Evolutionary conservation across 2,329 filamentous ascomycete species (phyloP).

Genomic region (Helotiales sp.): DNA sequence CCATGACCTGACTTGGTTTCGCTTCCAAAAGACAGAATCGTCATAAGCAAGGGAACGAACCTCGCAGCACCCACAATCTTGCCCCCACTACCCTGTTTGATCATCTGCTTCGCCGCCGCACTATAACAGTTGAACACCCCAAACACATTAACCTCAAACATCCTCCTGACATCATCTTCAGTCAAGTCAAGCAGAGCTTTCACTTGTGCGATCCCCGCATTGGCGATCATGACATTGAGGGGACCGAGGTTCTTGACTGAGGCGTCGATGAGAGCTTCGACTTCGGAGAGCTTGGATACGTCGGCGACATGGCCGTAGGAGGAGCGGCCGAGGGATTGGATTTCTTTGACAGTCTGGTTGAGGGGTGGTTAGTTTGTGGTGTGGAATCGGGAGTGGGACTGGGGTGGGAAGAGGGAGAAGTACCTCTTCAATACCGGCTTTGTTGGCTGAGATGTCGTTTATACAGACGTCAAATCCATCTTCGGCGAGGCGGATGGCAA

Average conservation of each 20-base stretch:
- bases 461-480: constrained; percentile 71
- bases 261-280: constrained; percentile 38
- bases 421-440: constrained; percentile 56
- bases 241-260: constrained; percentile 37
- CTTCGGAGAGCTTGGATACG: constrained; percentile 50
- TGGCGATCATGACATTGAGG: constrained; percentile 42
- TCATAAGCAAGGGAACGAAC: constrained; percentile 20
- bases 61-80: constrained; percentile 41
- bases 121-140: constrained; percentile 70
- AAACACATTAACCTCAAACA: constrained; percentile 69
- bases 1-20: too few species aligned
- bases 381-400: constrained; percentile 34
- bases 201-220: constrained; percentile 41
- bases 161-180: constrained; percentile 45
- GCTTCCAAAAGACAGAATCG: too few species aligned
- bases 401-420: constrained; percentile 31
- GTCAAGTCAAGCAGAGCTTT: constrained; percentile 38
- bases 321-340: constrained; percentile 56
- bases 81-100: constrained; percentile 57
- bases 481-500: constrained; percentile 65
- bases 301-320: constrained; percentile 63
- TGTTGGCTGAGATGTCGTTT: constrained; percentile 63
- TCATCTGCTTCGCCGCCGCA: constrained; percentile 67
- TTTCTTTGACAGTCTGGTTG: constrained; percentile 52
- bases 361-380: not conserved